Evolutionary conservation across 2,329 filamentous ascomycete genomes (phyloP), one percentile per base, ranked within the genome.

Genomic region (Knufia fluminis): DNA sequence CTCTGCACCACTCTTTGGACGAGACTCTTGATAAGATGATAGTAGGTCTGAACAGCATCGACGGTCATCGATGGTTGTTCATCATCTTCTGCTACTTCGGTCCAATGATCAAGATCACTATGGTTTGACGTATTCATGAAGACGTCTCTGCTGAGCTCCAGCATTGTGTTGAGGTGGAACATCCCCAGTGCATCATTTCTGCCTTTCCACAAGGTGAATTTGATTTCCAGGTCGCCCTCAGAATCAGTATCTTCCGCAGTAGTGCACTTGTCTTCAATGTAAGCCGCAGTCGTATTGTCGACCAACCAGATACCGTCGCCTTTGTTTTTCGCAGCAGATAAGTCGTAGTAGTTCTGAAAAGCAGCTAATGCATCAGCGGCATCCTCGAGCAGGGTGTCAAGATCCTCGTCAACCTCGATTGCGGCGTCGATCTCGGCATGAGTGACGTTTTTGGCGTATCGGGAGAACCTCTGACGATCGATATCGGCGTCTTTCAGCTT

Each of bases 1-100:
- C 84, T 78, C 41, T 85, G 78, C 1, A 92, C 71, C 1, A 95
- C 67, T 10, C 85, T 76, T 51, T 78, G 79, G 0, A 85, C 90
- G 12, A 92, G 57, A 47, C 77, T 84, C 1, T 85, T 63, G 0
- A 77, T 71, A 1, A 95, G 65, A 7, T 77, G 77, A 59, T 89
- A 75, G 39, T 95, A 83, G 57, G 92, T 86, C 3, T 78, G 74
- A n/a, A 94, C 74, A 0, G 85, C 81, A 1, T 86, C 89, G 4
- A 81, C 77, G 57, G 84, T 81, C 19, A 95, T 78, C 0, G 83
- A 79, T 0, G 89, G 89, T 2, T 71, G 71, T 49, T 78, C 73
- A 2, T 60, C 60, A 46, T 64, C 63, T 23, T 76, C 73, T 17
- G 75, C 73, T 6, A 85, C 59, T 33, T 70, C 72, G 28, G 69